Evolutionary conservation across 768 basidiomycete genomes (phyloP), one percentile per base, ranked within the genome.

Genomic region (Lactarius indigo): DNA sequence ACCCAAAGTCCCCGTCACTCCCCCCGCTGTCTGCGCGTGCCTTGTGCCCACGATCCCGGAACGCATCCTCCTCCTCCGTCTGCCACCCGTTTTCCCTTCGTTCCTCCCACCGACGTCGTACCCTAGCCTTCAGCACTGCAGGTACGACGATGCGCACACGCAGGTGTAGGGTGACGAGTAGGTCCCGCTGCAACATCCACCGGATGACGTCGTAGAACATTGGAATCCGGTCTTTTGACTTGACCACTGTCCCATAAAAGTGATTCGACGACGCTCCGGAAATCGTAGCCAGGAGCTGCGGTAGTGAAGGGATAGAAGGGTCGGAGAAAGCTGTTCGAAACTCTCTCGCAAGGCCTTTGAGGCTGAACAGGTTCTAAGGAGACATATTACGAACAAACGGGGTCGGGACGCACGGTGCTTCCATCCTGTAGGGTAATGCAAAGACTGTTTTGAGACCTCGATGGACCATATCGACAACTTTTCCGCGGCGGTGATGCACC

Each of bases 101-200:
- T 77, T 59, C 69, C 62, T 70, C 64, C 66, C 73, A 71, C 50
- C 69, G 66, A 56, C 65, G 75, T 59, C 83, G 82, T n/a, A 91
- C 93, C 12, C 80, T 80, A 50, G 82, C 75, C 76, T 97, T 98
- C 64, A 98, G 78, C 57, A 87, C 84, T 5, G 82, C 80, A 0
- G 92, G 87, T 0, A 91, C 94, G 41, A 94, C 84, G 50, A 98
- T 82, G 35, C 95, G 87, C 62, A 96, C 87, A 42, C 90, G 87
- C 17, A 95, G 85, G 73, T 96, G 95, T 31, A 94, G 82, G 20
- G 92, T 90, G 61, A 92, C 83, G 20, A 98, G 80, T 69, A 98
- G 81, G 73, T 94, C 94, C 47, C 87, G 86, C 73, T 91, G 91
- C 42, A 98, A 82, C 82, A 98, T 85, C 96, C 96, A 98, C 42